Base-by-base conservation (phyloP, 345 rosid genomes). In the Syzygium grande region DNA sequence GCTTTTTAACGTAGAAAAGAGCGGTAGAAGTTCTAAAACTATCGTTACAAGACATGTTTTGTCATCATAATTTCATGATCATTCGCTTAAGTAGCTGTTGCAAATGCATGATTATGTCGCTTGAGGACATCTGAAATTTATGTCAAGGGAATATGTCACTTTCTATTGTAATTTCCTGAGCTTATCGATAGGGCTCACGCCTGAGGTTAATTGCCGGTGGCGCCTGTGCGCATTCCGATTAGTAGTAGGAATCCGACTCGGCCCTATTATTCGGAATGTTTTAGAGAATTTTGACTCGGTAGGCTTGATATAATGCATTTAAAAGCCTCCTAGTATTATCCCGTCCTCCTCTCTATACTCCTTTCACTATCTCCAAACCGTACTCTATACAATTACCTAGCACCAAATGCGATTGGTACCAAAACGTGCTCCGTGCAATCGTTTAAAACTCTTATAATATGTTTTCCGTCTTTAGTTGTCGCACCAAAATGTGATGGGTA, bases 111-210 rank as follows among this genome's bases (percentile, higher is more conserved):
- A 9, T 34, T 4, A 17, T 1, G 1, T 9, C 13, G 9, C 23
- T 68, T 4, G 34, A 68, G 11, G 13, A 34, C 79, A 68, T 68
- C 7, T 38, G 12, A 34, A 68, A 17, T 68, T 34, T 30, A 34
- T 6, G 13, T 34, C 3, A 3, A 34, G 4, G 16, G 9, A n/a
- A 61, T 52, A 3, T 14, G 53, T 52, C 1, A 0, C 4, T n/a
- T n/a, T 68, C 6, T 68, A 3, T 30, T 17, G 46, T 68, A 2
- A 68, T 68, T 30, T 68, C 23, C 34, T 34, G 3, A 68, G 34
- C 79, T 68, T 30, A 1, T 4, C 3, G 4, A 30, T 54, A 19
- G 9, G 58, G 58, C 58, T 54, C 4, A 7, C 9, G 58, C 58
- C 1, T 1, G 23, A 19, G 23, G 58, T 55, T 21, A 7, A 55